Base-by-base conservation (phyloP, 768 basidiomycete species). In the Panaeolus cyanescens region DNA sequence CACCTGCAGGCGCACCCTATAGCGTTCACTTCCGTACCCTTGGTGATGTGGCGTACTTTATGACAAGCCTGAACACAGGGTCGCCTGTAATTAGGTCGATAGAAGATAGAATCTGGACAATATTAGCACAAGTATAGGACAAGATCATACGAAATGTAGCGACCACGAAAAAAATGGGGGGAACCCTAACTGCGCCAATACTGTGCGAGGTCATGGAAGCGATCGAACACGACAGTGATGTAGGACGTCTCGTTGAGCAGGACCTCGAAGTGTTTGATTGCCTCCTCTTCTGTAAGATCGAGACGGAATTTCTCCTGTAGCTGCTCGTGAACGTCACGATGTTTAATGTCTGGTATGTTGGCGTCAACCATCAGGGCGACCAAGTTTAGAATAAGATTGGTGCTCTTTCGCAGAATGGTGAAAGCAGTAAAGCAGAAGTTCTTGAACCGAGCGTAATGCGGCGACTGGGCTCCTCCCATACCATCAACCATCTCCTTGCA, bases 401-500 rank as follows among this genome's bases (percentile, higher is more conserved):
- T 94, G 70, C 92, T 95, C 81, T 99, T 98, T 66, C 96, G 88
- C 59, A 99, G 84, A 69, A 93, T 95, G 57, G 91, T 92, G 77
- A 99, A 99, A 1, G 95, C 97, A n/a, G 96, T 99, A 75, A 96
- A 96, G 73, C 94, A 97, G 65, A 95, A 91, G 67, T 87, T 91
- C 75, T 98, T 95, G 87, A 99, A 99, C 31, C 96, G 90, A 25
- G 89, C 85, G 74, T 98, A 98, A 72, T 99, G 96, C n/a, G 91
- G 85, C 5, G 95, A 96, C 68, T 92, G 87, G 1, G 93, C 89
- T 10, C 97, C 96, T n/a, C 97, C 97, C 95, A 99, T 96, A 10
- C 93, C 96, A 71, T 99, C 97, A 0, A 99, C 94, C 97, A 99
- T 99, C 72, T 99, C 97, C 70, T 96, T 96, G 76, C 96, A 98